Evolutionary conservation across 371 early-diverging fungal species (phyloP), one percentile per base, ranked within the genome.

Genomic region (Mortierella sp.): DNA sequence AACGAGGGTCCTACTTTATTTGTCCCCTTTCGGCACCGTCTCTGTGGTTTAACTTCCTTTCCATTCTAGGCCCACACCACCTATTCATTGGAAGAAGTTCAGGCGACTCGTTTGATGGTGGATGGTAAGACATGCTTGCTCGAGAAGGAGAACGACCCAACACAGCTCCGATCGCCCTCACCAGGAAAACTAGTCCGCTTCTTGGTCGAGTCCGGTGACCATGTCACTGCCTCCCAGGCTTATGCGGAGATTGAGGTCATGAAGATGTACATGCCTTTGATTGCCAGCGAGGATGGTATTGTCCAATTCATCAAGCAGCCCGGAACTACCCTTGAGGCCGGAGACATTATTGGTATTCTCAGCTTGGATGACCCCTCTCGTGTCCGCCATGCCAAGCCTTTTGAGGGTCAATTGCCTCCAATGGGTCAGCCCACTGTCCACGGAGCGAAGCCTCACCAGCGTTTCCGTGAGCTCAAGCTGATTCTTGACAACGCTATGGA

Each of bases 241-340:
- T 97, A 93, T 84, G 97, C 98, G 52, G 99, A 99, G 83, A 98
- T 99, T 80, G 99, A 99, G 91, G 99, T 98, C 72, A 99, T 99
- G 99, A 99, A 99, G 87, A 99, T 99, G 98, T 96, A 95, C 83
- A 98, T 98, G 97, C 98, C 97, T 62, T 85, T 99, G 74, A 81
- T 95, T 37, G 95, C 96, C 25, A 80, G 91, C 50, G 98, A 98
- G 80, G 93, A 93, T 81, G 98, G 98, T 65, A 85, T 93, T 43
- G 94, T 98, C 23, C 92, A 92, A 80, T 93, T 95, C 82, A 89
- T 92, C 80, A 94, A 96, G 82, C 97, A 95, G 75, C 92, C 96
- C 18, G 97, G 97, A 46, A 89, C 93, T 50, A 86, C 94, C 14
- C 83, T 99, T 29, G 87, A 90, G 23, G 91, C 95, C 21, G 98